Evolutionary conservation across 805 yeast genomes (phyloP).

Genomic region (Saccharomycopsis oosterbeekiorum): DNA sequence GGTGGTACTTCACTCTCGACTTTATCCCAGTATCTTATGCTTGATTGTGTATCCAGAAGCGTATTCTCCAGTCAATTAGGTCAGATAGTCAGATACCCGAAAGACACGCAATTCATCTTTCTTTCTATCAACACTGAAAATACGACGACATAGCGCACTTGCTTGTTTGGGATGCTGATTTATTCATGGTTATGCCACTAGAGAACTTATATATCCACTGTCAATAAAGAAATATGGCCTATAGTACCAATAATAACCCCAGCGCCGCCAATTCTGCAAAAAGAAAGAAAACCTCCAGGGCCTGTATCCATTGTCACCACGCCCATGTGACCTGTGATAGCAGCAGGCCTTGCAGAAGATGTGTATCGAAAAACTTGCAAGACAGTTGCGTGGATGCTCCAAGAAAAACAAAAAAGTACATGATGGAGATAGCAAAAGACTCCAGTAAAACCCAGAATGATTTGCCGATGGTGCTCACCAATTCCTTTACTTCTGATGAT

Average conservation of each 20-base stretch:
- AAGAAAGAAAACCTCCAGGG: constrained; percentile 65
- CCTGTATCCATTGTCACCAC: constrained; percentile 84
- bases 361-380: constrained; percentile 58
- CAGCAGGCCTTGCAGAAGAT: constrained; percentile 70
- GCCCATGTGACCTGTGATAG: constrained; percentile 91
- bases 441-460: background rate
- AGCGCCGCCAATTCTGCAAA: background rate
- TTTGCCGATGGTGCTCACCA: background rate
- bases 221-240: background rate
- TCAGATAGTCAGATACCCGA: background rate
- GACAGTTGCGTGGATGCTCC: constrained; percentile 82
- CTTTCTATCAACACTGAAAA: background rate
- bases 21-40: no score
- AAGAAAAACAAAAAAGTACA: constrained; percentile 72
- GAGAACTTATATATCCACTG: background rate
- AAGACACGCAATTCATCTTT: background rate
- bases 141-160: background rate
- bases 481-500: background rate
- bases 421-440: constrained; percentile 46
- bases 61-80: background rate
- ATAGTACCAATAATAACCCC: background rate
- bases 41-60: no score
- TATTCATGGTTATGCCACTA: background rate
- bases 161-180: background rate
- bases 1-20: background rate